Base-by-base conservation (phyloP, 768 basidiomycete species). In the Lanmaoa pseudosensibilis region DNA sequence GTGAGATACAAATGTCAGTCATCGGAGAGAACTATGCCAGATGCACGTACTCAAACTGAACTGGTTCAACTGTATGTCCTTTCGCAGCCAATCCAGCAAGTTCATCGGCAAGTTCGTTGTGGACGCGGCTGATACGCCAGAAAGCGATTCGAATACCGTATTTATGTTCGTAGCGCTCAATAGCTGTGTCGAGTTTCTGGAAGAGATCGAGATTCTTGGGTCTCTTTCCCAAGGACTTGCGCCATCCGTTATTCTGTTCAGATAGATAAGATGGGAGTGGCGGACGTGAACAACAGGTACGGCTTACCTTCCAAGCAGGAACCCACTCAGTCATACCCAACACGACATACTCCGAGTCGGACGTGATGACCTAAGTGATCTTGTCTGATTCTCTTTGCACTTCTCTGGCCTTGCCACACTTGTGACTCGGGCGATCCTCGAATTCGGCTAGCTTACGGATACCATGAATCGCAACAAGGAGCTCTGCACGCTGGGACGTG, bases 331-430 rank as follows among this genome's bases (percentile, higher is more conserved):
- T 72, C 46, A 74, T 72, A 4, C 72, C 74, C 39, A 63, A 66
- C 34, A 70, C 68, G 18, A 75, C 72, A 41, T 74, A 74, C 52
- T 74, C 73, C 2, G 73, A 74, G 57, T 75, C 73, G 5, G 70
- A 66, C 11, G 68, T 65, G 56, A 75, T 56, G 43, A 71, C 59
- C 53, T 54, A 59, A 11, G 58, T 54, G 3, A 44, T 37, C 40
- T 48, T 59, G 13, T 16, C 37, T 30, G 50, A 46, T 19, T 47
- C 32, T 3, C 1, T 1, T 25, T 63, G 54, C 30, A 5, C 25
- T 19, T 45, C 57, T 32, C n/a, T 23, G 15, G 21, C 18, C 32
- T 2, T 2, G 16, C 18, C 23, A 36, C 3, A 5, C 13, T 16
- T 19, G 11, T 36, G 21, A 5, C 9, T 1, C 3, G 2, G 2